These are phyloP conservation scores for Trapa bicornis DNA, from an alignment of 345 rosid species.

Conservation along the genomic window DNA sequence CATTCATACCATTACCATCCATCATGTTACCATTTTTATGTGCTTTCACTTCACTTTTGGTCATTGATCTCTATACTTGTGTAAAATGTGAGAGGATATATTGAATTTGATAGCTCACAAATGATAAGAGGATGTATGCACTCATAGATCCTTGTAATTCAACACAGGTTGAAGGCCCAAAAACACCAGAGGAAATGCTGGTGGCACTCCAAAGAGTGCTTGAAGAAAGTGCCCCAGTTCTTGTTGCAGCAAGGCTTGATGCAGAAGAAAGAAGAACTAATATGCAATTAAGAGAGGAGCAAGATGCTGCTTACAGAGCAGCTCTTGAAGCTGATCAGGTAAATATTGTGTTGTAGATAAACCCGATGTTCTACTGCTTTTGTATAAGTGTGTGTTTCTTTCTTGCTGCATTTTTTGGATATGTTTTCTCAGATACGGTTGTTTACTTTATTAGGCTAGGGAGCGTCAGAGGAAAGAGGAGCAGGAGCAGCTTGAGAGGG, in stretches of 20 bases:
- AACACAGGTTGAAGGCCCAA: constrained; percentile 84
- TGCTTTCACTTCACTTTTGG: background rate
- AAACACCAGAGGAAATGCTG: constrained; percentile 73
- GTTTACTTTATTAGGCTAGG: constrained; percentile 9
- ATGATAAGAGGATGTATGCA: background rate
- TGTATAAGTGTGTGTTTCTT: background rate
- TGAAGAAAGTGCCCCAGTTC: constrained; percentile 91
- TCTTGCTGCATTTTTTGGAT: background rate
- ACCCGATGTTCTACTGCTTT: background rate
- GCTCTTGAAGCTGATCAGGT: constrained; percentile 99
- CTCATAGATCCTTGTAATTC: background rate
- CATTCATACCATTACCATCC: background rate
- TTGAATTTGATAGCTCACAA: background rate
- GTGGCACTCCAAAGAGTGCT: constrained; percentile 60
- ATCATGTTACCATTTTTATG: background rate
- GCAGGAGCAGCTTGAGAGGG: constrained; percentile 67
- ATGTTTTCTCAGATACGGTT: background rate
- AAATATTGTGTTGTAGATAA: constrained; percentile 4
- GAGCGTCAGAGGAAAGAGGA: constrained; percentile 82
- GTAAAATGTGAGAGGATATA: background rate
- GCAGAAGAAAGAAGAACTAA: constrained; percentile 89
- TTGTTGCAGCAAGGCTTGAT: constrained; percentile 77
- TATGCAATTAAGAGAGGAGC: constrained; percentile 84
- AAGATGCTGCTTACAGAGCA: constrained; percentile 92
- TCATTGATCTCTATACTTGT: background rate